Base-by-base conservation (phyloP, 805 yeast species). In the Tetrapisispora namnaoensis region DNA sequence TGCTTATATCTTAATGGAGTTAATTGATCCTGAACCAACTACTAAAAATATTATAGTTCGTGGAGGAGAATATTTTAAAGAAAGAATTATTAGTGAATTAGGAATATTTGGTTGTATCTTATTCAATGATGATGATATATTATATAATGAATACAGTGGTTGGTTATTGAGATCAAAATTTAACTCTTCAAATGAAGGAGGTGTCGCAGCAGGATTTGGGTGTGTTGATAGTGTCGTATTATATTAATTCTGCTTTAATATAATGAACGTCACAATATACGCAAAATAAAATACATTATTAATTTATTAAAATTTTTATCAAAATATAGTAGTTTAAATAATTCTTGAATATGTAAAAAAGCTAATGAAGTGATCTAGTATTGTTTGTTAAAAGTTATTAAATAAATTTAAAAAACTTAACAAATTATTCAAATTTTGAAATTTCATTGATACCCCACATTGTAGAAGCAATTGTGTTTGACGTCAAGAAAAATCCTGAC, bases 131-230 rank as follows among this genome's bases (percentile, higher is more conserved):
- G 61, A 71, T 10, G 83, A 76, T 35, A 69, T 84, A 11, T 58
- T 78, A 37, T 62, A 70, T 48, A 93, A 93, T 64, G 78, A 78
- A 38, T 77, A 77, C 53, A 79, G 89, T 1, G 98, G 97, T 6
- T 87, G 86, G 79, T 72, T 93, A 54, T 70, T 93, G 56, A 80
- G 99, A 69, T 85, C 96, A 0, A 93, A 93, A 66, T 79, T 89
- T 49, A 83, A 86, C 54, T 71, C 83, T 3, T 84, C 95, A 47
- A 82, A 93, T 66, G 99, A 93, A 70, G 99, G 99, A 37, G 99
- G 99, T 37, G 97, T 93, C 34, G 98, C 98, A 21, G 99, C 99
- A 16, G 99, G 99, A 1, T 91, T 86, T 68, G 99, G 98, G 7
- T 89, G 97, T 66, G 86, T 93, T 38, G 99, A 93, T 66, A 85